phyloP scores from a whole-genome alignment of 768 basidiomycete species.

The Collybia mongolica region DNA sequence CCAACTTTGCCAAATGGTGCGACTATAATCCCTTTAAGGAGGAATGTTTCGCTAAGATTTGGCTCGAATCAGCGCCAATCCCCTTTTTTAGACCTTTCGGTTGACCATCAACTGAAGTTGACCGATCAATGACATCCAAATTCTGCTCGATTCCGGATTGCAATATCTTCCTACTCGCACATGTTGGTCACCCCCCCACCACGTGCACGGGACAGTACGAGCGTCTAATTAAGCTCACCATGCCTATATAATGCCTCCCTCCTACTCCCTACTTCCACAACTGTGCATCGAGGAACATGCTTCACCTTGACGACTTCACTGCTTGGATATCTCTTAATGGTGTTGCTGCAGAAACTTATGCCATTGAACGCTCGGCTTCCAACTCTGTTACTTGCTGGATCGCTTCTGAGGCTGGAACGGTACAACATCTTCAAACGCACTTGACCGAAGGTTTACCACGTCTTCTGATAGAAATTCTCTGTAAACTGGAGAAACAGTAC shows the following conservation, averaged over 20 bases:
- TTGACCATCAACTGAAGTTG: too few relatives aligned
- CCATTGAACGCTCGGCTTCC: conserved; percentile 3
- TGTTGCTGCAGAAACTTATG: conserved; percentile 10
- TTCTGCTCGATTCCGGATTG: too few relatives aligned
- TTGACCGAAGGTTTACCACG: background rate
- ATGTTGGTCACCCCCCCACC: too few relatives aligned
- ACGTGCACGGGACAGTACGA: too few relatives aligned
- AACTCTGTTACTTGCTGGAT: conserved; percentile 18
- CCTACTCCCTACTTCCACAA: background rate
- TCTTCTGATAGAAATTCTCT: conserved; percentile 17
- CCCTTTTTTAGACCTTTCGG: too few relatives aligned
- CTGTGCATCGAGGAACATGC: background rate
- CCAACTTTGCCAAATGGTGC: too few relatives aligned
- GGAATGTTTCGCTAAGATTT: too few relatives aligned
- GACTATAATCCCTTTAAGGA: too few relatives aligned
- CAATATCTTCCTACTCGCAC: too few relatives aligned
- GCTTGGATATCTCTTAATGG: conserved; percentile 21
- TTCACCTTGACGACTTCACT: conserved; percentile 8
- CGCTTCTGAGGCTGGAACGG: conserved; percentile 21
- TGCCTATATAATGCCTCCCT: background rate
- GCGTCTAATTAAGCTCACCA: background rate
- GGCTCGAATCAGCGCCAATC: too few relatives aligned
- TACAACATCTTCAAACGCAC: background rate
- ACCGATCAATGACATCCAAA: too few relatives aligned
- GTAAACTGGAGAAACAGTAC: conserved; percentile 20